These are phyloP conservation scores for Rickenella mellea DNA, from an alignment of 768 basidiomycete genomes.

Conservation along the genomic window DNA sequence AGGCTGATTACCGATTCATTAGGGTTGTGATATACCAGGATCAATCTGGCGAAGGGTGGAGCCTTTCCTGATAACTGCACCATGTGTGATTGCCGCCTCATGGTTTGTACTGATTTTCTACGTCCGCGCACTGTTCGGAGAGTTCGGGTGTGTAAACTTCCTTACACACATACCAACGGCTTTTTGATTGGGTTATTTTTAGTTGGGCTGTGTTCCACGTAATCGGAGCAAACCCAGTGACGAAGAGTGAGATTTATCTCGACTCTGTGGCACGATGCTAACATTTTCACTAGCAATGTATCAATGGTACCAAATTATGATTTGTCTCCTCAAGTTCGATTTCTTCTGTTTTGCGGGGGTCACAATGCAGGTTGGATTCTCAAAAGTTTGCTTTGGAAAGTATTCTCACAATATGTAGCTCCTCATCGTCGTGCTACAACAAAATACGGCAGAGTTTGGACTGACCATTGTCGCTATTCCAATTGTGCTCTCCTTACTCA, in stretches of 20 bases:
- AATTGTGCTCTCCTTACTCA: constrained; percentile 58
- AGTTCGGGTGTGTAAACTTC: constrained; percentile 60
- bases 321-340: constrained; percentile 83
- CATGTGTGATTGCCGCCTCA: constrained; percentile 55
- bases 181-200: constrained; percentile 4
- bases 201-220: constrained; percentile 91
- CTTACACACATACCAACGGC: background rate
- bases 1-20: background rate
- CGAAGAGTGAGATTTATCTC: constrained; percentile 52
- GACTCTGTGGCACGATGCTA: constrained; percentile 1
- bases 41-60: constrained; percentile 52
- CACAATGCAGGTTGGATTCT: constrained; percentile 63
- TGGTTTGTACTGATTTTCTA: constrained; percentile 63
- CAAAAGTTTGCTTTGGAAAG: background rate
- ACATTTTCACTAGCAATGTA: constrained; percentile 60
- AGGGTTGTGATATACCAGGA: constrained; percentile 41
- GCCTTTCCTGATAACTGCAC: constrained; percentile 64
- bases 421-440: constrained; percentile 64
- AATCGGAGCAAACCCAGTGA: constrained; percentile 75
- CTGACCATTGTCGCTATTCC: constrained; percentile 80
- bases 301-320: constrained; percentile 79
- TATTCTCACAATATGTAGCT: constrained; percentile 35
- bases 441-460: constrained; percentile 65
- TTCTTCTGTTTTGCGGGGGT: constrained; percentile 85
- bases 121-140: constrained; percentile 60